phyloP scores from a whole-genome alignment of 768 basidiomycete species.

The Boletus subparvulus region DNA sequence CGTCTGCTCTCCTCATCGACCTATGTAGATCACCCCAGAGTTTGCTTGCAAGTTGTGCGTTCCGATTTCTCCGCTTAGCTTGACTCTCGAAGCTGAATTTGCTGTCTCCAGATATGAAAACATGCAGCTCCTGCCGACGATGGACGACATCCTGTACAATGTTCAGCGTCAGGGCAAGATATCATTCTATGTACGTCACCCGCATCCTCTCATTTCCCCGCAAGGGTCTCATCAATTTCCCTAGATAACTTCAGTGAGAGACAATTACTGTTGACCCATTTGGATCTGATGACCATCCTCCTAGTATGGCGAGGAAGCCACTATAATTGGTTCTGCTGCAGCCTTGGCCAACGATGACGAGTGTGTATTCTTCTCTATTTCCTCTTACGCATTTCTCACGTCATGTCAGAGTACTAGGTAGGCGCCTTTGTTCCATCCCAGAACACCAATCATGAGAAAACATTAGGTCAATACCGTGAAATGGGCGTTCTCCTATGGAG shows the following conservation, averaged over 20 bases:
- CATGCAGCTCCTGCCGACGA: conserved; percentile 76
- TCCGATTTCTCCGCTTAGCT: neutral
- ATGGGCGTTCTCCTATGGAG: conserved; percentile 90
- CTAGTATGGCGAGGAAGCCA: conserved; percentile 89
- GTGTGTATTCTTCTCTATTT: conserved; percentile 43
- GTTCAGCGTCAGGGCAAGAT: conserved; percentile 93
- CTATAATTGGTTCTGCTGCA: conserved; percentile 86
- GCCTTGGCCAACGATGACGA: conserved; percentile 82
- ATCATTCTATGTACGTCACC: conserved; percentile 73
- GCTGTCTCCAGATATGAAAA: conserved; percentile 57
- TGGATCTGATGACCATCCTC: conserved; percentile 1
- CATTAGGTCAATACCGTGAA: conserved; percentile 85
- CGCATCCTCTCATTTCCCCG: neutral
- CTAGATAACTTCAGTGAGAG: conserved; percentile 80
- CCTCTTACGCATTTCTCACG: conserved; percentile 6
- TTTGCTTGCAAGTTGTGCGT: conserved; percentile 63
- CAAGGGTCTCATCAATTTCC: conserved; percentile 4
- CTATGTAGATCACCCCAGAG: conserved; percentile 59
- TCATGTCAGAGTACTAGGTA: conserved; percentile 65
- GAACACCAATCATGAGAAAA: neutral
- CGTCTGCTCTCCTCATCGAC: conserved; percentile 5
- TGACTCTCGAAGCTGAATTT: neutral
- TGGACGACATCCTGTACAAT: conserved; percentile 89
- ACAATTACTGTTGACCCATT: neutral
- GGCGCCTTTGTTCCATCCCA: conserved; percentile 8